A percentile compares a stretch with the other conserved stretches of the same genome.
These are phyloP conservation scores for Nepenthes mirabilis DNA, from an alignment of 148 eudicot genomes.

Conservation along the genomic window DNA sequence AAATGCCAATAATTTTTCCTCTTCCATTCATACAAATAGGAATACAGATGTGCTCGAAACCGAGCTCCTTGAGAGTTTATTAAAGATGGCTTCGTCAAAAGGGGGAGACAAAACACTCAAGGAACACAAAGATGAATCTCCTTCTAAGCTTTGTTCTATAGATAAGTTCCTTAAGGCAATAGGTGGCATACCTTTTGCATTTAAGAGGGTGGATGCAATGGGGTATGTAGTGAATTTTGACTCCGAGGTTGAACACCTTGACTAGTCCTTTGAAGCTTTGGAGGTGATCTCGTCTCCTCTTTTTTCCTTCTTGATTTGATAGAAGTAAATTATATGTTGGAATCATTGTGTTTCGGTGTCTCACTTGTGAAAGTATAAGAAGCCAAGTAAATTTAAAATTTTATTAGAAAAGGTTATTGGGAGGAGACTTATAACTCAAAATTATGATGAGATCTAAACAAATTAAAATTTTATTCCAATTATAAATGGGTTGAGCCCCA, in stretches of 20 bases:
- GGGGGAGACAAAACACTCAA: slow-evolving; percentile 65
- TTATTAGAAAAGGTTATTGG: no score
- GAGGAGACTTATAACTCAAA: no score
- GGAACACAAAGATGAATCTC: slow-evolving; percentile 57
- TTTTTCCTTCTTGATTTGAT: no score
- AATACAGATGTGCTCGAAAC: slow-evolving; percentile 28
- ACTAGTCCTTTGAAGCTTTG: slow-evolving; percentile 55
- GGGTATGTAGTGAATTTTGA: slow-evolving; percentile 75
- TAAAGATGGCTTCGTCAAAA: slow-evolving; percentile 81
- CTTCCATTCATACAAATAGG: slow-evolving; percentile 1
- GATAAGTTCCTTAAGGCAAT: slow-evolving; percentile 86
- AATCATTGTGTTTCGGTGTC: no score
- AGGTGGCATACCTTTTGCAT: slow-evolving; percentile 71
- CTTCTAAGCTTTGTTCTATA: slow-evolving; percentile 63
- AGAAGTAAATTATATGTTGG: no score
- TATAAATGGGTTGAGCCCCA: no score
- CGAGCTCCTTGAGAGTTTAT: slow-evolving; percentile 41
- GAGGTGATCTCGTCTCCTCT: slow-evolving; percentile 32
- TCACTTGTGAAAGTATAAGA: no score
- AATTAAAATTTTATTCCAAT: no score
- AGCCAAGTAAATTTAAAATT: no score
- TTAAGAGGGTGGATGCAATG: slow-evolving; percentile 79
- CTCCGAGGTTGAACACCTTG: slow-evolving; percentile 72
- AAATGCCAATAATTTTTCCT: no score
- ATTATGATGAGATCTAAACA: no score